Conservation (phyloP, 1,284 basidiomycete genomes). For the Ceratobasidium sp. region DNA sequence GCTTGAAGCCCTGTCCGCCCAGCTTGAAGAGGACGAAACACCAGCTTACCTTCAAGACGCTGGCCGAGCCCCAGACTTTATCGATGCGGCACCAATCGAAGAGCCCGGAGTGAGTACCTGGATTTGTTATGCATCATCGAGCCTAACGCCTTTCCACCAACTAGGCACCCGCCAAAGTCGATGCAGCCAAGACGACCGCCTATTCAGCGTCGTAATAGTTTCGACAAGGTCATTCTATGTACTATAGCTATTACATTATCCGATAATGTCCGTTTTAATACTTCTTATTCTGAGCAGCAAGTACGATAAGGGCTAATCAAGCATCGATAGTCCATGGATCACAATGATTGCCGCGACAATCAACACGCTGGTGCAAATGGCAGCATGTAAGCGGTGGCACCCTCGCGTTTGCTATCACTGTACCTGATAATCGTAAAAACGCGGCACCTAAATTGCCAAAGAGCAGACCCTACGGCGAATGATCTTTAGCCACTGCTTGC, state of each 20-base stretch:
- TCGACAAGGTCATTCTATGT: not conserved
- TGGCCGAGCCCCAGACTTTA: slow-evolving; percentile 88
- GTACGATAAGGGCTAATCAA: slow-evolving; percentile 2
- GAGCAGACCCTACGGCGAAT: slow-evolving; percentile 12
- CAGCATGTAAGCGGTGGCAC: not conserved
- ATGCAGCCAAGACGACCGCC: slow-evolving; percentile 35
- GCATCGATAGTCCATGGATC: slow-evolving; percentile 33
- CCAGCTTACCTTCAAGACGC: slow-evolving; percentile 87
- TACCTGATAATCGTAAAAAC: slow-evolving; percentile 36
- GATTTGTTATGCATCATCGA: not conserved
- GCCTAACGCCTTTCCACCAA: not conserved
- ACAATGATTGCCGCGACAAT: slow-evolving; percentile 22
- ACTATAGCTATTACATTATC: not conserved
- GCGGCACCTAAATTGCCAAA: slow-evolving; percentile 42
- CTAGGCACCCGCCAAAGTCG: slow-evolving; percentile 19
- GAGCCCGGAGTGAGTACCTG: slow-evolving; percentile 43
- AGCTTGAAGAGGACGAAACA: slow-evolving; percentile 86
- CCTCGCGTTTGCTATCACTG: not conserved
- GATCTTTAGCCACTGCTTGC: not conserved
- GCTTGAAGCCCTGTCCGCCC: slow-evolving; percentile 87
- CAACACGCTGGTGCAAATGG: slow-evolving; percentile 3
- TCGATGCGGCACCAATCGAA: slow-evolving; percentile 80
- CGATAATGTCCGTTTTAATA: slow-evolving; percentile 1
- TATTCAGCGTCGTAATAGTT: slow-evolving; percentile 32
- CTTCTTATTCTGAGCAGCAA: not conserved